Evolutionary conservation across 2,329 filamentous ascomycete genomes (phyloP).

Genomic region (Metarhizium humberi): DNA sequence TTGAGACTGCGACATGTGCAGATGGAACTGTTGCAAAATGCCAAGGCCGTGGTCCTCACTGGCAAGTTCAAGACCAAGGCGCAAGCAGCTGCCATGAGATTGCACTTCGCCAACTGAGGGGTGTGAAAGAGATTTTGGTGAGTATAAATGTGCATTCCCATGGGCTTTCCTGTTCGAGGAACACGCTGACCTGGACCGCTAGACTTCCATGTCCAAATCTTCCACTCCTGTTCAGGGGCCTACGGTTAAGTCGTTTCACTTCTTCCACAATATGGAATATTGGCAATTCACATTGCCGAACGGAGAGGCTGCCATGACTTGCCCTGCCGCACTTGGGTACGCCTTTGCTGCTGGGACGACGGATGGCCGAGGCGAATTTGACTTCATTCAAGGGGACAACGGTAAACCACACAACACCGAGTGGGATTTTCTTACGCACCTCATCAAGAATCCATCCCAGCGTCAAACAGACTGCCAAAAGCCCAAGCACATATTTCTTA

Average conservation of each 20-base stretch:
- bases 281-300: constrained; percentile 68
- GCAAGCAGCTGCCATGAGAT: constrained; percentile 69
- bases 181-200: background rate
- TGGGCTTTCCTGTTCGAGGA: background rate
- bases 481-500: constrained; percentile 77
- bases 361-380: constrained; percentile 83
- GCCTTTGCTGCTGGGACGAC: constrained; percentile 90
- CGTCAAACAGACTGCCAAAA: constrained; percentile 68
- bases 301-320: constrained; percentile 62
- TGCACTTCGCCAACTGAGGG: constrained; percentile 59
- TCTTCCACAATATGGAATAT: constrained; percentile 71
- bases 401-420: constrained; percentile 64
- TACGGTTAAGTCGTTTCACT: constrained; percentile 73
- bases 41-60: constrained; percentile 65
- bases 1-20: constrained; percentile 75
- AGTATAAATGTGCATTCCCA: constrained; percentile 9
- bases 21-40: constrained; percentile 61
- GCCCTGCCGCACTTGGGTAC: constrained; percentile 80
- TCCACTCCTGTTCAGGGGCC: constrained; percentile 48
- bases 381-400: constrained; percentile 82
- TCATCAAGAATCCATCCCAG: constrained; percentile 60
- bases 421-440: constrained; percentile 66
- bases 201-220: constrained; percentile 28
- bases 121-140: constrained; percentile 37
- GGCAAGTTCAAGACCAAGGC: constrained; percentile 58